Conservation (phyloP, 768 basidiomycete genomes). For the Naganishia kalamii region DNA sequence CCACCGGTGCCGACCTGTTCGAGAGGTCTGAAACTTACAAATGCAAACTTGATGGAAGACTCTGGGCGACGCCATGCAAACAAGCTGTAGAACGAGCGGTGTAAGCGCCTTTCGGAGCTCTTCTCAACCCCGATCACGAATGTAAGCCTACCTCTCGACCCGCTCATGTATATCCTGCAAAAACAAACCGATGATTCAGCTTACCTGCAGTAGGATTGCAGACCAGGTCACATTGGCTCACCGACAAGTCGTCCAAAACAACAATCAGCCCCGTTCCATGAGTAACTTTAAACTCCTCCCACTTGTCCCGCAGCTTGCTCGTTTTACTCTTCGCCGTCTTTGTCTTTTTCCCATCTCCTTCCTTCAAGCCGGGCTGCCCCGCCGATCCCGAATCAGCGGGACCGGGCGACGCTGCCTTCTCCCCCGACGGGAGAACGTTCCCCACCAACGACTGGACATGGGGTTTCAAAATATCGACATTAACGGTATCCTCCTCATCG, state of each 20-base stretch:
- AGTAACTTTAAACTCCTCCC: slow-evolving; percentile 20
- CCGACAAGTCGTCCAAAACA: slow-evolving; percentile 27
- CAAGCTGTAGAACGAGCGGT: slow-evolving; percentile 10
- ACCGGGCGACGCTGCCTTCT: neutral
- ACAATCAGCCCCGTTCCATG: slow-evolving; percentile 26
- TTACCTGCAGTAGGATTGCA: neutral
- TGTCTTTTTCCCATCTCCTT: slow-evolving; percentile 4
- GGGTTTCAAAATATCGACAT: neutral
- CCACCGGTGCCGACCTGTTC: too few relatives aligned
- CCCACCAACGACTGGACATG: neutral
- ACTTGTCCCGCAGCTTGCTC: slow-evolving; percentile 13
- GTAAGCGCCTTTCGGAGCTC: neutral
- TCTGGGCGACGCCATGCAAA: slow-evolving; percentile 24
- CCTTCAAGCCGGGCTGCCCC: neutral
- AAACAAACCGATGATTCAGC: neutral
- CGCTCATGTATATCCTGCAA: slow-evolving; percentile 28
- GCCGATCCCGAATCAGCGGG: neutral
- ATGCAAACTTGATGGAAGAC: slow-evolving; percentile 18
- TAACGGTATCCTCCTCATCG: neutral
- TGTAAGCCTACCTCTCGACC: slow-evolving; percentile 24
- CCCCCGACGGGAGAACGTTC: neutral
- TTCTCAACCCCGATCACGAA: neutral
- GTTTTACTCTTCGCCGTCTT: slow-evolving; percentile 11
- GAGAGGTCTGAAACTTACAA: slow-evolving; percentile 4
- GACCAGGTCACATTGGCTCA: slow-evolving; percentile 8